These are phyloP conservation scores for Fomitiporia mediterranea DNA, from an alignment of 1,284 basidiomycete genomes.

Conservation along the genomic window DNA sequence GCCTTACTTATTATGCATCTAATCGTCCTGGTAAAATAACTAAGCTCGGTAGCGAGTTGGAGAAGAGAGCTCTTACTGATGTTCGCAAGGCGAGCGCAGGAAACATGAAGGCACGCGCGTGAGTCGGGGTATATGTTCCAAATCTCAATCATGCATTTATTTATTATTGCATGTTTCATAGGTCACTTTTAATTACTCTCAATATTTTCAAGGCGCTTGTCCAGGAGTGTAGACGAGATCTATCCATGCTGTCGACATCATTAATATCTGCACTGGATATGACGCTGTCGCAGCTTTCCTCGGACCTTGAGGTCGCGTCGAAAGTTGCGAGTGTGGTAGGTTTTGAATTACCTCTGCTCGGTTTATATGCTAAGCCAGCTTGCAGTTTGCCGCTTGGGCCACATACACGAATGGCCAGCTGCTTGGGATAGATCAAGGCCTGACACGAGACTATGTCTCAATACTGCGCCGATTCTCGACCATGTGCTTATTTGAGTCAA, in stretches of 20 bases:
- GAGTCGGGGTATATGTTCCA: conserved; percentile 32
- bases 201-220: conserved; percentile 81
- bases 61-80: conserved; percentile 72
- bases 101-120: conserved; percentile 80
- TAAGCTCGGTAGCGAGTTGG: conserved; percentile 81
- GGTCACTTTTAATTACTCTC: conserved; percentile 83
- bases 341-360: conserved; percentile 25
- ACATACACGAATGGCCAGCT: conserved; percentile 84
- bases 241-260: conserved; percentile 75
- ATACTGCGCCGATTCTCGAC: conserved; percentile 66
- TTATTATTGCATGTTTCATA: conserved; percentile 30
- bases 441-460: conserved; percentile 70
- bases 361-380: not conserved
- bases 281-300: conserved; percentile 57
- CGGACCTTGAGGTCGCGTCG: conserved; percentile 82
- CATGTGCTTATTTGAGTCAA: conserved; percentile 47
- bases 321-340: conserved; percentile 80
- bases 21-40: conserved; percentile 87
- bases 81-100: conserved; percentile 63
- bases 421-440: conserved; percentile 69
- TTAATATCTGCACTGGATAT: conserved; percentile 72
- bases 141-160: conserved; percentile 14
- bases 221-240: conserved; percentile 86
- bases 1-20: conserved; percentile 88
- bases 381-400: conserved; percentile 87